Evolutionary conservation across 352 stramenopile genomes (phyloP), one percentile per base, ranked within the genome.

Genomic region (Phytophthora citrophthora): DNA sequence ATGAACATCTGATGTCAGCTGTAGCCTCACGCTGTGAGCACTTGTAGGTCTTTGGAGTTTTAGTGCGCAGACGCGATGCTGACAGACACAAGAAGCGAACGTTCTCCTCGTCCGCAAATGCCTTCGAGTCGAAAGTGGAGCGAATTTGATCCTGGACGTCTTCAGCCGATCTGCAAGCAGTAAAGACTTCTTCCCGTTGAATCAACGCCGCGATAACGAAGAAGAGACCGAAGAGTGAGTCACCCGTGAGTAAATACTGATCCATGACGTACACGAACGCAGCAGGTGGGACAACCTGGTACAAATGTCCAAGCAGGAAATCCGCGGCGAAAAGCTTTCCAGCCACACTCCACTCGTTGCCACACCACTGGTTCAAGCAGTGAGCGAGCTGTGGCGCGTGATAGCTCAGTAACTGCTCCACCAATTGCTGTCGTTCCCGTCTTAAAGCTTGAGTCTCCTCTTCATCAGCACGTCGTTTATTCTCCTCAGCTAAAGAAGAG

Each of bases 251-350:
- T 54, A 94, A 62, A 34, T 91, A 89, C 63, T 93, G 83, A 64
- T 94, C 86, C 74, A 94, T 86, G 26, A 94, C 64, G 53, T 86
- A 86, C 32, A 89, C 75, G 26, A 93, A 91, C 16, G 72, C 71
- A 7, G 61, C 57, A 0, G 86, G 86, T 9, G 78, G 65, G 5
- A 94, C 54, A n/a, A 77, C 72, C 49, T 88, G 79, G 61, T 91
- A 91, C 24, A 91, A 53, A 43, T 90, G 81, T 9, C 81, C 79
- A 3, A 86, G 58, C 56, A 94, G 85, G 43, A 91, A 86, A 16
- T 83, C 70, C 8, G 74, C 51, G 0, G 83, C 77, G 29, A 90
- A 77, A 10, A 89, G 54, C 16, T 81, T 68, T 4, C 79, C 84
- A 0, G 81, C 80, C 8, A 76, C 60, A 54, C 82, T 91, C 84